Base-by-base conservation (phyloP, 2,329 filamentous ascomycete species). In the Rhinocladiella mackenziei region DNA sequence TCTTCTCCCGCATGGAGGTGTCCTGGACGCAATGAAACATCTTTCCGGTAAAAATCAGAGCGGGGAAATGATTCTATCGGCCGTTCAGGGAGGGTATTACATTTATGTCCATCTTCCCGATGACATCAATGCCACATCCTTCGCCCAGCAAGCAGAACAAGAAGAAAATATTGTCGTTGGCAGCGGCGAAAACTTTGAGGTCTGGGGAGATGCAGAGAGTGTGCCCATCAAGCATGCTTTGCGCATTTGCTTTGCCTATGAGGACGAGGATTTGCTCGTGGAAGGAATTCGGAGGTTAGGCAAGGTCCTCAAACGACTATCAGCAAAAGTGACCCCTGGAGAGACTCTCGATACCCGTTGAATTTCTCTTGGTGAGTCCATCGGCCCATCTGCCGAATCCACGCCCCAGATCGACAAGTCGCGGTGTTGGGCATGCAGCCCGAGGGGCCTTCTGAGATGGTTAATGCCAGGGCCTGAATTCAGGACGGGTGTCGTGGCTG, bases 21-120 rank as follows among this genome's bases (percentile, higher is more conserved):
- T 0, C 51, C 37, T 13, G 60, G 70, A 14, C 59, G 60, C 8
- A 22, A 28, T 15, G 11, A 62, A 66, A 40, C 62, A 68, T n/a
- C n/a, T n/a, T n/a, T n/a, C n/a, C n/a, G n/a, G n/a, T n/a, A n/a
- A n/a, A n/a, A n/a, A n/a, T n/a, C n/a, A n/a, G n/a, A n/a, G n/a
- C n/a, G n/a, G n/a, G n/a, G n/a, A n/a, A n/a, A n/a, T n/a, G n/a
- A n/a, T n/a, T n/a, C n/a, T n/a, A n/a, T n/a, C 50, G 62, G 62
- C 2, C 65, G 63, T 81, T 2, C 83, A 82, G 22, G 88, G 88
- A 0, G 89, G 89, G 0, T 94, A 89, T 61, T 94, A 94, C 62
- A 69, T 94, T 32, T 94, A 88, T 88, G 63, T 94, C 14, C 72
- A 71, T 1, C 63, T 94, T 2, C 80, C 81, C 0, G 51, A 62